These are phyloP conservation scores for Trichoderma sp. DNA, from an alignment of 2,329 filamentous ascomycete species.

Conservation along the genomic window DNA sequence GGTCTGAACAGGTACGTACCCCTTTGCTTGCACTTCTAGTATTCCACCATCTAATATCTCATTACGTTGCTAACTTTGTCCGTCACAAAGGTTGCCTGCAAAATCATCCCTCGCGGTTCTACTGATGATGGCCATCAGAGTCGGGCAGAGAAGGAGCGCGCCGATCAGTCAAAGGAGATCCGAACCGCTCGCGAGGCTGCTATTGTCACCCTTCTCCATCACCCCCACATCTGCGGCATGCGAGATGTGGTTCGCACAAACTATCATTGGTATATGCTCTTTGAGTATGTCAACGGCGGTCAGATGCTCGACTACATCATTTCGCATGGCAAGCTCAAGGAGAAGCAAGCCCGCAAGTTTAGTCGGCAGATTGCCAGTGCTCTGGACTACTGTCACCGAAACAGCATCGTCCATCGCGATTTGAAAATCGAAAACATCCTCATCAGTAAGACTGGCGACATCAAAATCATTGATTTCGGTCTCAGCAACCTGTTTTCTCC, in stretches of 20 bases:
- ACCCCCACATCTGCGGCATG: slow-evolving; percentile 95
- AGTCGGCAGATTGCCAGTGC: slow-evolving; percentile 96
- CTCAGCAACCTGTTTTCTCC: slow-evolving; percentile 95
- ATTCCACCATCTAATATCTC: background rate
- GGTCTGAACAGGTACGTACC: slow-evolving; percentile 78
- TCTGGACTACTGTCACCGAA: slow-evolving; percentile 94
- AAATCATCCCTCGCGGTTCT: slow-evolving; percentile 91
- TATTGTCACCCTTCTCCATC: slow-evolving; percentile 90
- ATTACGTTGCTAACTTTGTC: background rate
- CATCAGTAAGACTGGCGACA: slow-evolving; percentile 98
- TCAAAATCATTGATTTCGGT: slow-evolving; percentile 99
- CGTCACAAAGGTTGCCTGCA: slow-evolving; percentile 77
- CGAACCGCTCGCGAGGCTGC: slow-evolving; percentile 93
- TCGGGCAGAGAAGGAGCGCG: slow-evolving; percentile 77
- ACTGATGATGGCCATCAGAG: slow-evolving; percentile 80
- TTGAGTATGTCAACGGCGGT: slow-evolving; percentile 97
- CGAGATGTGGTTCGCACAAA: slow-evolving; percentile 93
- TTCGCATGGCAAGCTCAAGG: slow-evolving; percentile 94
- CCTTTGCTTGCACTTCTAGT: background rate
- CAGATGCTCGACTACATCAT: slow-evolving; percentile 99
- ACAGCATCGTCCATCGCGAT: slow-evolving; percentile 97
- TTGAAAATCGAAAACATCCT: slow-evolving; percentile 99
- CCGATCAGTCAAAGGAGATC: slow-evolving; percentile 95
- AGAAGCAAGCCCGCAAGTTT: slow-evolving; percentile 97
- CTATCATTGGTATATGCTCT: slow-evolving; percentile 99